Evolutionary conservation across 129 eudicot genomes (phyloP), one percentile per base, ranked within the genome.

Genomic region (Solidago caesia): DNA sequence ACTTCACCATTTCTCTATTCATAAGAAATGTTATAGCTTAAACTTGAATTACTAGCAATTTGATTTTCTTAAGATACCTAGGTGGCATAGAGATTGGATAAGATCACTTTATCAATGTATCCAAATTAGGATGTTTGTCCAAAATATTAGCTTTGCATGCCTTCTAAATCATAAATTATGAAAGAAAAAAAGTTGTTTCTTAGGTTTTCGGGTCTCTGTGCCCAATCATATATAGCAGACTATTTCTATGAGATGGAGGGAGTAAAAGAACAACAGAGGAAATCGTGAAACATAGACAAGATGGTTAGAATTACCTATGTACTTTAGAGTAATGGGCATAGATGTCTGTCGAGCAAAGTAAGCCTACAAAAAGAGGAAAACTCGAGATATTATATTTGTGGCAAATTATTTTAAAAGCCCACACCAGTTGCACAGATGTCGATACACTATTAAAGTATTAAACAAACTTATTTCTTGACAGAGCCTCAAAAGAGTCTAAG

Each of bases 301-400:
- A n/a, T 8, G 10, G 39, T 51, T 27, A 44, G 56, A 41, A 77
- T 75, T n/a, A 91, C 97, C 97, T 60, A 92, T 92, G 78, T 92
- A 92, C 70, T 92, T 92, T 3, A 92, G 96, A 65, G 90, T 92
- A 67, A 89, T 87, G 12, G 83, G 60, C 85, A 82, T 73, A 75
- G 83, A 85, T 9, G 67, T n/a, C 41, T 70, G 55, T 58, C 57
- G 67, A 27, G 86, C 81, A 79, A 92, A 92, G 77, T 92, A 81
- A 69, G 72, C 89, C 97, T 92, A 59, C 85, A 85, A 79, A 43
- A 57, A 59, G 14, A 51, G 12, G 6, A 55, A 43, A 65, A 42
- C 51, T 42, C 45, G 7, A 4, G 33, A 16, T 4, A 64, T 11
- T 53, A 10, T 6, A 4, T 39, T 5, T 33, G 21, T 4, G 0